A percentile compares a stretch with the other conserved stretches of the same genome.
These are phyloP conservation scores for Amanita pallidorosea DNA, from an alignment of 768 basidiomycete genomes.

Conservation along the genomic window DNA sequence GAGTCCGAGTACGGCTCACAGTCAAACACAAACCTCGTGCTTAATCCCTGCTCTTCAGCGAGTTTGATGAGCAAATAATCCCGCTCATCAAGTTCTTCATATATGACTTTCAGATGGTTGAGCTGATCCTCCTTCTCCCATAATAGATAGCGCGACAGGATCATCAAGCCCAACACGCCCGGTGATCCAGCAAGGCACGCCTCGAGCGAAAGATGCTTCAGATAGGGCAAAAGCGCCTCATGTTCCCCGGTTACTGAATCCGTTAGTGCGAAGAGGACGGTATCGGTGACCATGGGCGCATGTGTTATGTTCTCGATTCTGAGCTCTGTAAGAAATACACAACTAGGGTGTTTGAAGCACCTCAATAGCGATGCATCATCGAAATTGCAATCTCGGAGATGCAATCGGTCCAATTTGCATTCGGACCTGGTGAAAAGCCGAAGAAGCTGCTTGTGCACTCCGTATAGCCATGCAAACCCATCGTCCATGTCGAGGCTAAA, in stretches of 20 bases:
- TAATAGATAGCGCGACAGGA: too few relatives aligned
- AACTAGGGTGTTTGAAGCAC: neutral
- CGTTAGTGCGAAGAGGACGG: neutral
- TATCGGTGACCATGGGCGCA: neutral
- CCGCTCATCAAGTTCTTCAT: neutral
- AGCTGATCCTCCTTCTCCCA: too few relatives aligned
- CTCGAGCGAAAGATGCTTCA: neutral
- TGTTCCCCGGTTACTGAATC: neutral
- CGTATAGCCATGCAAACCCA: neutral
- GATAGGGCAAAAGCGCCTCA: constrained; percentile 1
- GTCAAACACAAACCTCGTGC: too few relatives aligned
- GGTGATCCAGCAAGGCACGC: neutral
- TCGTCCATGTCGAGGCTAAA: neutral
- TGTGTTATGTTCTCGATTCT: neutral
- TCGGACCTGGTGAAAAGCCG: too few relatives aligned
- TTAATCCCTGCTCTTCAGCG: neutral
- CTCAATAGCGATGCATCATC: too few relatives aligned
- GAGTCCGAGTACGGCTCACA: too few relatives aligned
- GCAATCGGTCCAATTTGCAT: too few relatives aligned
- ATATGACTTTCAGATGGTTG: neutral
- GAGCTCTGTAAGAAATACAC: neutral
- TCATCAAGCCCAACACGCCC: neutral
- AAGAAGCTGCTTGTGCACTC: neutral
- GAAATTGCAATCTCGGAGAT: too few relatives aligned
- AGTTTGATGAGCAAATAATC: neutral